phyloP scores from a whole-genome alignment of 768 basidiomycete genomes.

The Boletus rubroflammeus region DNA sequence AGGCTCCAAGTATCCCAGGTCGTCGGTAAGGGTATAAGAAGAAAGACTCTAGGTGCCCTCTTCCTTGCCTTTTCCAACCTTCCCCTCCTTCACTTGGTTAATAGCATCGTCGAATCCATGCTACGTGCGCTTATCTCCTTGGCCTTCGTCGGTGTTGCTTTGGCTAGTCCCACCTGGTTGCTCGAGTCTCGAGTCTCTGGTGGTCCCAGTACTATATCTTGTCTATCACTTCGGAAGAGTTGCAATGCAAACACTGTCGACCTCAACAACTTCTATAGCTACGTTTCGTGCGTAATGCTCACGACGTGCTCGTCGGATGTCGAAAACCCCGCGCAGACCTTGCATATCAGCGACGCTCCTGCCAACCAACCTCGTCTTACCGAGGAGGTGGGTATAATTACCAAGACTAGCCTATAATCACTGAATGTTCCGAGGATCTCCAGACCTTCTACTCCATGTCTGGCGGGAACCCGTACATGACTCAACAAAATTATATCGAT shows the following conservation, averaged over 20 bases:
- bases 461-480: constrained; percentile 18
- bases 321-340: neutral
- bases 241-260: constrained; percentile 19
- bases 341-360: constrained; percentile 8
- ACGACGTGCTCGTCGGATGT: constrained; percentile 5
- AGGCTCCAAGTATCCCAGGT: too few species aligned
- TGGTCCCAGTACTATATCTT: neutral
- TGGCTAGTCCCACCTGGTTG: neutral
- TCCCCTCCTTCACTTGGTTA: neutral
- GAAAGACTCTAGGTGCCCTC: neutral
- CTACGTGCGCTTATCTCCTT: neutral
- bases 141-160: constrained; percentile 1
- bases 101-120: neutral
- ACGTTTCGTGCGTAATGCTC: constrained; percentile 20
- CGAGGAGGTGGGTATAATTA: constrained; percentile 6
- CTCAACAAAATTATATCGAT: constrained; percentile 23
- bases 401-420: neutral
- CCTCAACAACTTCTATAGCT: constrained; percentile 17
- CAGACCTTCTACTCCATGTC: constrained; percentile 20
- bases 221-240: constrained; percentile 17
- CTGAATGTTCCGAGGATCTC: neutral
- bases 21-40: neutral
- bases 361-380: constrained; percentile 16
- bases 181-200: constrained; percentile 6
- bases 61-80: too few species aligned